phyloP scores from a whole-genome alignment of 2,329 filamentous ascomycete genomes.

The Talaromyces atroroseus region DNA sequence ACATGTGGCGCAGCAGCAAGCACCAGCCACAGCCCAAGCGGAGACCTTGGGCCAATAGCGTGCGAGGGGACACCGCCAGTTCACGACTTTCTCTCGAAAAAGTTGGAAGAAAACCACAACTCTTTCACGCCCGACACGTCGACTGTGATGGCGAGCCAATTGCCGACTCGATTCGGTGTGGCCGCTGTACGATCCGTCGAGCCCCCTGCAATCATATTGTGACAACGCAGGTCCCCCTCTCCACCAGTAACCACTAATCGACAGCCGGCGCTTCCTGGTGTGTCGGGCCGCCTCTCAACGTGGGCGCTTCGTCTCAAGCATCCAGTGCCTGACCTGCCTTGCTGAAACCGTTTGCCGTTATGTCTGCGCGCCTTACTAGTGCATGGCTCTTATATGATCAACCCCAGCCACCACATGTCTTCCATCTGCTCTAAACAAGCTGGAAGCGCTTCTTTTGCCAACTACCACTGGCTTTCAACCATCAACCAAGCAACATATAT shows the following conservation, averaged over 20 bases:
- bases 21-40: not conserved
- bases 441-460: not conserved
- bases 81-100: not conserved
- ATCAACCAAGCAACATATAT: not conserved
- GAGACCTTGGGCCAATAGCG: not conserved
- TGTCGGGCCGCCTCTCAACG: slow-evolving; percentile 9
- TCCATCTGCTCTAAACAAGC: not conserved
- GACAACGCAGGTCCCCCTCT: slow-evolving; percentile 20
- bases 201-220: slow-evolving; percentile 19
- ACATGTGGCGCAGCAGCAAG: not conserved
- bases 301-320: slow-evolving; percentile 6
- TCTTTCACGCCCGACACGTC: not conserved
- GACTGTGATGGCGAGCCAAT: not conserved
- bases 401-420: not conserved
- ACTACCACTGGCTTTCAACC: not conserved
- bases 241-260: slow-evolving; percentile 10
- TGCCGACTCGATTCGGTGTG: not conserved
- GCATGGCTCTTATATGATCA: not conserved
- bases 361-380: not conserved
- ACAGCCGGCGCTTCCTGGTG: slow-evolving; percentile 1
- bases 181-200: slow-evolving; percentile 5
- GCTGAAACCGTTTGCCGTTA: not conserved
- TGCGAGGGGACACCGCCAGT: slow-evolving; percentile 3
- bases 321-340: slow-evolving; percentile 6
- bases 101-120: not conserved